Percentiles rank a stretch among this genome's conserved stretches.
phyloP scores from a whole-genome alignment of 1,139 yeast species.

The Nakaseomyces uthaithaninus region DNA sequence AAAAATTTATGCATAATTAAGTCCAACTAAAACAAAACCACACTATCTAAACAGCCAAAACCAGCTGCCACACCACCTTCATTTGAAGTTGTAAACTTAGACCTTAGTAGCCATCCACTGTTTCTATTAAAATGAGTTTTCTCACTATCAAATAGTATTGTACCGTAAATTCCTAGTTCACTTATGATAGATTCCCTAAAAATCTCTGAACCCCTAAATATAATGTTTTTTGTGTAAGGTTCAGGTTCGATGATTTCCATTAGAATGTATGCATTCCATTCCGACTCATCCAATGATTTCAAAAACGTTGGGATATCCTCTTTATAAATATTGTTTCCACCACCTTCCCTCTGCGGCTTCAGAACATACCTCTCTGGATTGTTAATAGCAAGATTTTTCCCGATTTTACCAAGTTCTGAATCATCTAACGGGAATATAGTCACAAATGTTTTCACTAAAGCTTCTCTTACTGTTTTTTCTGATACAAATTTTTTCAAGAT shows the following conservation, averaged over 20 bases:
- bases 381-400: constrained; percentile 60
- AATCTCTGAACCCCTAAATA: constrained; percentile 58
- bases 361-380: constrained; percentile 66
- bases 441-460: constrained; percentile 61
- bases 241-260: constrained; percentile 84
- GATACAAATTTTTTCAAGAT: constrained; percentile 42
- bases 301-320: constrained; percentile 73
- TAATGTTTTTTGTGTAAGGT: constrained; percentile 55
- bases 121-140: constrained; percentile 53
- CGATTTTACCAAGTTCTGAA: constrained; percentile 52
- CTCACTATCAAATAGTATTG: constrained; percentile 62
- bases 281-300: constrained; percentile 48
- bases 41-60: constrained; percentile 89
- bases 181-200: constrained; percentile 66
- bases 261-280: constrained; percentile 86
- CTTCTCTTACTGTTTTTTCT: constrained; percentile 27
- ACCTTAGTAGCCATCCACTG: constrained; percentile 80
- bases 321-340: constrained; percentile 86
- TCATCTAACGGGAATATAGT: constrained; percentile 78
- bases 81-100: constrained; percentile 76
- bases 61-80: constrained; percentile 99
- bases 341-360: constrained; percentile 97
- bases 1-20: too few species aligned
- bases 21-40: constrained; percentile 33
- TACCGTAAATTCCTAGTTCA: constrained; percentile 87